Evolutionary conservation across 768 basidiomycete species (phyloP), one percentile per base, ranked within the genome.

Genomic region (Leccinum rimulosum): DNA sequence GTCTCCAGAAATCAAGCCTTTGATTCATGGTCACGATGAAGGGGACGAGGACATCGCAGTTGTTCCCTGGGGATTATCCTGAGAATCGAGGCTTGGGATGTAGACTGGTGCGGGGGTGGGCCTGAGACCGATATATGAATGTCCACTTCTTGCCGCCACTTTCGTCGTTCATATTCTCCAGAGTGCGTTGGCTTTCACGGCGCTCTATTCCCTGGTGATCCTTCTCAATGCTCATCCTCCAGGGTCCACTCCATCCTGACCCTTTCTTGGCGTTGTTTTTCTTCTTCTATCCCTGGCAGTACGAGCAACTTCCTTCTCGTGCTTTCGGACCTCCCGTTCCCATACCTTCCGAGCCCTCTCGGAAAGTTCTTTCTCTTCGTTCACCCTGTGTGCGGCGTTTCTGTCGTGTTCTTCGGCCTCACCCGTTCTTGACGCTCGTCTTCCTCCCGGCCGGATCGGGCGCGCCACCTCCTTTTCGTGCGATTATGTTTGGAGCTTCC

Each of bases 1-100:
- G 19, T 74, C 71, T 5, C 56, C 71, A 40, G 65, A 67, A 2
- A 61, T 58, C 17, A 61, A 63, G 47, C 19, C 59, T 22, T 43
- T 11, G 4, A n/a, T n/a, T 4, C 58, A 57, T 0, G 22, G 19
- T 45, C 69, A 68, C 36, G 56, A 63, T 19, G 66, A 66, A 12
- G 71, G 67, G 22, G 64, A 61, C 7, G 65, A 67, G 30, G 60
- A 73, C 70, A 43, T 76, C 74, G 14, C 77, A 70, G 61, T 45
- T 79, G 55, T 77, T 79, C 70, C 78, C 78, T 25, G 78, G 78
- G 78, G 75, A 45, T 56, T 79, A 50, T 79, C 75, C 61, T 79
- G 64, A 75, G 30, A 48, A 14, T 31, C 30, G 30, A 31, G 30
- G 30, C 22, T 11, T 25, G n/a, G 22, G 25, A 48, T 48, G 14